Evolutionary conservation across 2,329 filamentous ascomycete species (phyloP).

Genomic region (Coniochaeta ligniaria): DNA sequence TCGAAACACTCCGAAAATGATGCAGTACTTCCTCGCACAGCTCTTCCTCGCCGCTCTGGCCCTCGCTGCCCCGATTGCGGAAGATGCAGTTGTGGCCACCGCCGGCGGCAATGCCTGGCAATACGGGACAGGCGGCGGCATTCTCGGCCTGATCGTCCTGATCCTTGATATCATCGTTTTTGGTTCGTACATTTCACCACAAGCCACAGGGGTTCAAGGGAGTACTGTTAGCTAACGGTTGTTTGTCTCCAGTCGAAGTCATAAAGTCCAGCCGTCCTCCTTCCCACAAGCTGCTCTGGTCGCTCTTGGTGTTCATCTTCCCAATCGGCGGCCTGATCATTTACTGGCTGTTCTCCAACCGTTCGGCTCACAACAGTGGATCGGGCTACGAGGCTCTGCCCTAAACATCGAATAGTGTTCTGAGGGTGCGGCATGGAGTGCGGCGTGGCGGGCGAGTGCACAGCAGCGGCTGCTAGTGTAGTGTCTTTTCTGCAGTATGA

Average conservation of each 20-base stretch:
- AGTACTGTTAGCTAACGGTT: slow-evolving; percentile 5
- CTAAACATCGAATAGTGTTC: background rate
- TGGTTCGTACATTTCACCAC: slow-evolving; percentile 33
- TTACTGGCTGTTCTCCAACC: slow-evolving; percentile 60
- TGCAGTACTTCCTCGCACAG: slow-evolving; percentile 38
- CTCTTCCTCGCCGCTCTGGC: slow-evolving; percentile 42
- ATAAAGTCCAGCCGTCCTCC: slow-evolving; percentile 55
- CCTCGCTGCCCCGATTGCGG: slow-evolving; percentile 37
- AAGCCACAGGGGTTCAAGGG: background rate
- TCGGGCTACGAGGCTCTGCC: slow-evolving; percentile 46
- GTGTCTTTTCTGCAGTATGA: no score
- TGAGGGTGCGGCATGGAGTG: no score
- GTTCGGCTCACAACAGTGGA: slow-evolving; percentile 43
- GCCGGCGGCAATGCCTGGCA: slow-evolving; percentile 40
- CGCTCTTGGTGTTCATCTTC: slow-evolving; percentile 56
- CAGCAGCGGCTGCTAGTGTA: no score
- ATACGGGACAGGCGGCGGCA: slow-evolving; percentile 54
- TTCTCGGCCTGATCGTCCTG: slow-evolving; percentile 53
- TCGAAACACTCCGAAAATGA: slow-evolving; percentile 13
- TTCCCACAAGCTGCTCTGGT: slow-evolving; percentile 54
- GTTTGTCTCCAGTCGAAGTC: slow-evolving; percentile 48
- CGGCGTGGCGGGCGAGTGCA: no score
- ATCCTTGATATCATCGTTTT: slow-evolving; percentile 57
- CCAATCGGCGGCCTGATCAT: slow-evolving; percentile 53
- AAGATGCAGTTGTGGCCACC: slow-evolving; percentile 25